Evolutionary conservation across 495 filamentous ascomycete genomes (phyloP).

Genomic region (Copromyces sp.): DNA sequence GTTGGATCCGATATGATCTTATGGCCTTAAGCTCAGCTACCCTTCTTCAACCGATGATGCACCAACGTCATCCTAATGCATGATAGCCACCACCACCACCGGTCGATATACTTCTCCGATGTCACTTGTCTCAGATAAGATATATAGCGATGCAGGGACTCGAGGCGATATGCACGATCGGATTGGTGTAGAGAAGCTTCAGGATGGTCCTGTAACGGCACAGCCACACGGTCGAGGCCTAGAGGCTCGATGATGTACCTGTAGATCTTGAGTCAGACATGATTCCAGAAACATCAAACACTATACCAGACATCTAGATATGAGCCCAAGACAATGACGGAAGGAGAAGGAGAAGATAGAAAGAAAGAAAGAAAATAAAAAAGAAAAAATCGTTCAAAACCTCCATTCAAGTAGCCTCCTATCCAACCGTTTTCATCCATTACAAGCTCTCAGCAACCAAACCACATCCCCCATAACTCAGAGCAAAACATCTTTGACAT

Average conservation of each 20-base stretch:
- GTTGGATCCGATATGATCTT: not conserved
- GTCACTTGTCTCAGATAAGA: not conserved
- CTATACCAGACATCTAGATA: not conserved
- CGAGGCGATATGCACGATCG: not conserved
- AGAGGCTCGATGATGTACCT: not conserved
- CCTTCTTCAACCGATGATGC: not conserved
- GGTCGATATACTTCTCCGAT: not conserved
- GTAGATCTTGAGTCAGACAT: not conserved
- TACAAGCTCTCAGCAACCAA: not conserved
- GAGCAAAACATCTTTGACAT: not conserved
- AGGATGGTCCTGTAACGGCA: not conserved
- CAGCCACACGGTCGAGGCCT: not conserved
- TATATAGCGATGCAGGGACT: not conserved
- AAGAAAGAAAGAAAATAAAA: not conserved
- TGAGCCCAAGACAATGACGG: not conserved
- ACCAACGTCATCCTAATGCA: not conserved
- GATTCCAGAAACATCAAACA: not conserved
- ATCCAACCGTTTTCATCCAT: not conserved
- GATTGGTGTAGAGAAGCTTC: not conserved
- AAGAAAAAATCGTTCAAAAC: not conserved
- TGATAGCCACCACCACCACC: not conserved
- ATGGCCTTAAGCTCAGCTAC: not conserved
- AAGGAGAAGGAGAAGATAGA: not conserved
- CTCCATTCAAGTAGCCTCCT: not conserved
- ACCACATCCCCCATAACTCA: not conserved